phyloP scores from a whole-genome alignment of 2,329 filamentous ascomycete species.

The Ophiocordyceps robertsii region DNA sequence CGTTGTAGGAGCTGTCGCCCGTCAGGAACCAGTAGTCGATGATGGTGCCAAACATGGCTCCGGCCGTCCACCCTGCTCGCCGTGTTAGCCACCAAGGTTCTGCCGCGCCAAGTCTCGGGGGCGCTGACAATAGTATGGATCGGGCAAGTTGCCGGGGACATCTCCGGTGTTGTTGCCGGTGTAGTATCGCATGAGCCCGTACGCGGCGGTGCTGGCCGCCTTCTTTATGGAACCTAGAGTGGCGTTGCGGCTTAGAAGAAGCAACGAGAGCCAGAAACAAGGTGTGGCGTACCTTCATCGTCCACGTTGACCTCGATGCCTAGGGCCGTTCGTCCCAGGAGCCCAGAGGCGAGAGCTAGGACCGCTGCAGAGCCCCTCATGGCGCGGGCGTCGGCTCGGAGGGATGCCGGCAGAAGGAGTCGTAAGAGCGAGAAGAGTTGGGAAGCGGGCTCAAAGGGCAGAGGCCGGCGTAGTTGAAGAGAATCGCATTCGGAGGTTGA shows the following conservation, averaged over 20 bases:
- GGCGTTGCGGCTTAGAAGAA: neutral
- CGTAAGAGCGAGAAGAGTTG: neutral
- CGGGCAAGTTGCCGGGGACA: slow-evolving; percentile 41
- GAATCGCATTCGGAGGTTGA: too few relatives aligned
- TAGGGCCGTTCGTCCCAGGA: slow-evolving; percentile 4
- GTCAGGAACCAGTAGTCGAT: slow-evolving; percentile 63
- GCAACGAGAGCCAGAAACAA: neutral
- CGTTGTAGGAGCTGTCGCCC: slow-evolving; percentile 51
- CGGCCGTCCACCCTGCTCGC: slow-evolving; percentile 51
- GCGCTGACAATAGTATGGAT: slow-evolving; percentile 49
- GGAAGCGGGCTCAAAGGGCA: neutral
- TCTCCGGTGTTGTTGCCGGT: slow-evolving; percentile 47
- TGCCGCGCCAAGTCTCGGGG: slow-evolving; percentile 10
- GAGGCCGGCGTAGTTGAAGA: too few relatives aligned
- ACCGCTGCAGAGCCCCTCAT: slow-evolving; percentile 1
- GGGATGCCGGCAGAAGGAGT: neutral
- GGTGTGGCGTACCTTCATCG: slow-evolving; percentile 14
- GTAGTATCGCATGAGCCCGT: slow-evolving; percentile 34
- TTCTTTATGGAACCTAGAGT: slow-evolving; percentile 33
- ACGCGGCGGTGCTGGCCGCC: slow-evolving; percentile 33
- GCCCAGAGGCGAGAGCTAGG: slow-evolving; percentile 4
- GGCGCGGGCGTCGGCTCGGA: neutral
- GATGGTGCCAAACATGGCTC: slow-evolving; percentile 56
- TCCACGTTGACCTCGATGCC: slow-evolving; percentile 18
- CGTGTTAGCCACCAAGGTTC: slow-evolving; percentile 4